Conservation (phyloP, 2,329 filamentous ascomycete species). For the Purpureocillium takamizusanense region DNA sequence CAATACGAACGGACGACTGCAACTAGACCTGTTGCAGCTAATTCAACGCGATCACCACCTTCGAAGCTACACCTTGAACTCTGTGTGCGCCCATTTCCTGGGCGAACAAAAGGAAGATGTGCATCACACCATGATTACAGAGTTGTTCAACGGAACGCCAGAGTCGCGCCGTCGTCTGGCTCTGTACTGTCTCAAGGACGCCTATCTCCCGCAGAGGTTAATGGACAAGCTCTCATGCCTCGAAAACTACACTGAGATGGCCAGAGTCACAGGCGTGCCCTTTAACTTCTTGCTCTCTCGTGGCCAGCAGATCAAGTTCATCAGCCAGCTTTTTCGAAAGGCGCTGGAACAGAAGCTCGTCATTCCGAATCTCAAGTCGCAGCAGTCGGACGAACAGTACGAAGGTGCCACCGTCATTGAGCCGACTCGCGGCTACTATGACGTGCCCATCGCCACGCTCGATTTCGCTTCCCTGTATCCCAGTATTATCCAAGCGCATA, state of each 20-base stretch:
- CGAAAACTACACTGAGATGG: conserved; percentile 99
- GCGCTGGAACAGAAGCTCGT: conserved; percentile 88
- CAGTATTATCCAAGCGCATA: conserved; percentile 98
- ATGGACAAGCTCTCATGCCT: conserved; percentile 98
- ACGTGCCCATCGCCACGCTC: conserved; percentile 88
- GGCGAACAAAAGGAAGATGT: conserved; percentile 98
- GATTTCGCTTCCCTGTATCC: conserved; percentile 99
- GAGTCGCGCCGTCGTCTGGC: conserved; percentile 86
- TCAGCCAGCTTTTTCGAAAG: conserved; percentile 95
- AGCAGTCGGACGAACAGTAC: conserved; percentile 77
- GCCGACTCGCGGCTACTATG: conserved; percentile 85
- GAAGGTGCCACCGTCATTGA: conserved; percentile 98
- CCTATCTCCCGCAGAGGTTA: conserved; percentile 83
- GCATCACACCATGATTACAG: conserved; percentile 98
- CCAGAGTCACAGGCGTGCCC: conserved; percentile 94
- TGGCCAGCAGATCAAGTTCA: conserved; percentile 94
- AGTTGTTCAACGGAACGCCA: conserved; percentile 90
- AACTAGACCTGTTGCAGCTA: conserved; percentile 88
- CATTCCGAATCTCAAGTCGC: conserved; percentile 73
- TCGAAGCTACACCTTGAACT: conserved; percentile 94
- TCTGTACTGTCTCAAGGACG: conserved; percentile 95
- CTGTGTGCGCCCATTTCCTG: conserved; percentile 87
- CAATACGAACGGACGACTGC: conserved; percentile 88
- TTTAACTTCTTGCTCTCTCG: conserved; percentile 90
- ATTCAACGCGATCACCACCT: conserved; percentile 92